Evolutionary conservation across 2,329 filamentous ascomycete genomes (phyloP).

Genomic region (Chaetomium olivaceum): DNA sequence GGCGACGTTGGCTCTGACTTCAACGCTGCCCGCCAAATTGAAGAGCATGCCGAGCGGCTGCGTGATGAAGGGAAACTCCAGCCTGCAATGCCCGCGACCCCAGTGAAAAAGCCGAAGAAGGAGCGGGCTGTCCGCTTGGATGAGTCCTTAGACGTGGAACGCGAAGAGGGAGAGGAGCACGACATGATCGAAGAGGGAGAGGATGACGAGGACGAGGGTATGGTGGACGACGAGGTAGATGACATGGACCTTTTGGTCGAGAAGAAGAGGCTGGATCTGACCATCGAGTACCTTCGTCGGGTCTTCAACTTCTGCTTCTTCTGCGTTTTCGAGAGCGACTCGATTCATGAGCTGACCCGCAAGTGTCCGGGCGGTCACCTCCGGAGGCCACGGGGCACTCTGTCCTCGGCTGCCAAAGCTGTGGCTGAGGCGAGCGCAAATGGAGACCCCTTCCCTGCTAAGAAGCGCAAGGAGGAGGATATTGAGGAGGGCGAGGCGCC

Average conservation of each 20-base stretch:
- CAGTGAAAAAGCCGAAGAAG: conserved; percentile 63
- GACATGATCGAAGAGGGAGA: conserved; percentile 67
- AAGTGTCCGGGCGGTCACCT: conserved; percentile 98
- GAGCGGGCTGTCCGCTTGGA: conserved; percentile 61
- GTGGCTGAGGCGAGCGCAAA: conserved; percentile 82
- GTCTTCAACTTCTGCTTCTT: conserved; percentile 99
- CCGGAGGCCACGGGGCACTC: conserved; percentile 80
- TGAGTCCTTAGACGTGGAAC: conserved; percentile 67
- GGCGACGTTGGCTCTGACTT: conserved; percentile 75
- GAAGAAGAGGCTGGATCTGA: conserved; percentile 94
- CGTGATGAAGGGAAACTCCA: conserved; percentile 75
- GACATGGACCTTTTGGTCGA: conserved; percentile 86
- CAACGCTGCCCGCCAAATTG: conserved; percentile 77
- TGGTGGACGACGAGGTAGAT: conserved; percentile 79
- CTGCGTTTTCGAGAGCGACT: conserved; percentile 98
- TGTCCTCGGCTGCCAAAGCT: conserved; percentile 78
- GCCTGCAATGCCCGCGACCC: conserved; percentile 56
- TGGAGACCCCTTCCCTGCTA: conserved; percentile 80
- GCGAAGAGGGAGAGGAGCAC: conserved; percentile 64
- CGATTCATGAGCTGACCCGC: conserved; percentile 88
- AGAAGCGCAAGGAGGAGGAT: conserved; percentile 70
- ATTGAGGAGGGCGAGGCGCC: conserved; percentile 65
- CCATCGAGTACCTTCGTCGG: conserved; percentile 93
- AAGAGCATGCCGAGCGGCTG: conserved; percentile 82
- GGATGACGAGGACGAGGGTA: conserved; percentile 77